Evolutionary conservation across 495 filamentous ascomycete species (phyloP).

Genomic region (Trichoderma reesei): DNA sequence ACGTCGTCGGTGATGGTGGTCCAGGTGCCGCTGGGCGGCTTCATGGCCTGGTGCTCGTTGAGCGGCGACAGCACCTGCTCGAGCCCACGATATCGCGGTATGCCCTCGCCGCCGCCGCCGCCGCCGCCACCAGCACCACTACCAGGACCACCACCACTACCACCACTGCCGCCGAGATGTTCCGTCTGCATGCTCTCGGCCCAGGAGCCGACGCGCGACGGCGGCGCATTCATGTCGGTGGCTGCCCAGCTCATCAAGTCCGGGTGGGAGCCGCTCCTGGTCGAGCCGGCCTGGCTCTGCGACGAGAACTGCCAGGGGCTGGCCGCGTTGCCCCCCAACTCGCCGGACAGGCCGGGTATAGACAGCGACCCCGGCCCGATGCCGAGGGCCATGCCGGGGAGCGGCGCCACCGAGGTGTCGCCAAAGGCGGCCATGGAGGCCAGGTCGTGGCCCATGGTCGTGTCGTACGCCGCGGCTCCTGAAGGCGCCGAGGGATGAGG

Average conservation of each 20-base stretch:
- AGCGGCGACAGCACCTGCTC: constrained; percentile 30
- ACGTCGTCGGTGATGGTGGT: constrained; percentile 50
- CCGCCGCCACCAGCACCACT: too few species aligned
- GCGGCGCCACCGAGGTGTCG: neutral
- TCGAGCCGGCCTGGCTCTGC: constrained; percentile 28
- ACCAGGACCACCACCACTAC: too few species aligned
- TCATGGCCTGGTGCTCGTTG: constrained; percentile 25
- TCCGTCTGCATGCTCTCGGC: constrained; percentile 19
- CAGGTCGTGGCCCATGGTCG: neutral
- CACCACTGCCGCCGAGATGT: too few species aligned
- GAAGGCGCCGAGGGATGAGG: constrained; percentile 17
- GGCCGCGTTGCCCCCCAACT: constrained; percentile 19
- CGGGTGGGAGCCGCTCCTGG: constrained; percentile 29
- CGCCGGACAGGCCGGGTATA: constrained; percentile 5
- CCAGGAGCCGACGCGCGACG: constrained; percentile 34
- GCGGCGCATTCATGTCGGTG: constrained; percentile 16
- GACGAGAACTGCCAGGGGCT: constrained; percentile 36
- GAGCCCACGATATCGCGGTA: constrained; percentile 20
- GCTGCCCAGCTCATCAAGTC: constrained; percentile 33
- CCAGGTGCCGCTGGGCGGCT: constrained; percentile 43
- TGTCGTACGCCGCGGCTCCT: constrained; percentile 8
- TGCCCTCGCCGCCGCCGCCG: too few species aligned
- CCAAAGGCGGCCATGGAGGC: neutral
- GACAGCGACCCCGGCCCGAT: neutral
- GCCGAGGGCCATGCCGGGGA: neutral